phyloP scores from a whole-genome alignment of 805 yeast genomes.

The Suhomyces faveliae region DNA sequence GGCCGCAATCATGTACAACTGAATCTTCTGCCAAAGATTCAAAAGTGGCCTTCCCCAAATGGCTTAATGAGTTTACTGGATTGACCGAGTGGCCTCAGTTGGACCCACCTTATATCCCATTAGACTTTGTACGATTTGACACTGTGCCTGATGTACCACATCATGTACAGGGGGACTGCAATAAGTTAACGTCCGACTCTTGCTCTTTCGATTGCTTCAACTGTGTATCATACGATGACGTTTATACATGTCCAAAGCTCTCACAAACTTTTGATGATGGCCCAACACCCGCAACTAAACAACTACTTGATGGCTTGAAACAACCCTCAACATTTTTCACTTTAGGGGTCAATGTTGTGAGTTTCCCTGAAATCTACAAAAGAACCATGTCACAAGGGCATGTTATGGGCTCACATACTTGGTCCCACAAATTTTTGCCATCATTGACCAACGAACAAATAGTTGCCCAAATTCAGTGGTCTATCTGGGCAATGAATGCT shows the following conservation, averaged over 20 bases:
- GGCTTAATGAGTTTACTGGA: conserved; percentile 79
- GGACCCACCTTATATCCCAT: conserved; percentile 84
- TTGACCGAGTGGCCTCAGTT: conserved; percentile 78
- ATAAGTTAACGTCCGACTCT: conserved; percentile 29
- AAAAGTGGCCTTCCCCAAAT: conserved; percentile 62
- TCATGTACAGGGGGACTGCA: conserved; percentile 61
- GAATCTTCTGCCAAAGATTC: background rate
- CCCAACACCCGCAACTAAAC: conserved; percentile 71
- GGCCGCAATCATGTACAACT: background rate
- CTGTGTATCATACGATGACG: conserved; percentile 76
- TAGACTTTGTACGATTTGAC: conserved; percentile 63
- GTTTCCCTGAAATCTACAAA: conserved; percentile 70
- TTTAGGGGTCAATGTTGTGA: conserved; percentile 76
- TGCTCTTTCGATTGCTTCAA: conserved; percentile 88
- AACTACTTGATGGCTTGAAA: conserved; percentile 53
- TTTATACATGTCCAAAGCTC: conserved; percentile 66
- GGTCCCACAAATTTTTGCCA: conserved; percentile 89
- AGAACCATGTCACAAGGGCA: conserved; percentile 63
- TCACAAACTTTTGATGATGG: conserved; percentile 96
- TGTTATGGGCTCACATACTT: conserved; percentile 82
- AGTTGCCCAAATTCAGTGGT: conserved; percentile 90
- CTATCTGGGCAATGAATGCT: conserved; percentile 97
- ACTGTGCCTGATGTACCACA: conserved; percentile 47
- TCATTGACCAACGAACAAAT: conserved; percentile 73
- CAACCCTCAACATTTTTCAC: conserved; percentile 76